A percentile compares a stretch with the other conserved stretches of the same genome.
Evolutionary conservation across 371 early-diverging fungal species (phyloP).

Genomic region (Syncephalastrum contaminatum): DNA sequence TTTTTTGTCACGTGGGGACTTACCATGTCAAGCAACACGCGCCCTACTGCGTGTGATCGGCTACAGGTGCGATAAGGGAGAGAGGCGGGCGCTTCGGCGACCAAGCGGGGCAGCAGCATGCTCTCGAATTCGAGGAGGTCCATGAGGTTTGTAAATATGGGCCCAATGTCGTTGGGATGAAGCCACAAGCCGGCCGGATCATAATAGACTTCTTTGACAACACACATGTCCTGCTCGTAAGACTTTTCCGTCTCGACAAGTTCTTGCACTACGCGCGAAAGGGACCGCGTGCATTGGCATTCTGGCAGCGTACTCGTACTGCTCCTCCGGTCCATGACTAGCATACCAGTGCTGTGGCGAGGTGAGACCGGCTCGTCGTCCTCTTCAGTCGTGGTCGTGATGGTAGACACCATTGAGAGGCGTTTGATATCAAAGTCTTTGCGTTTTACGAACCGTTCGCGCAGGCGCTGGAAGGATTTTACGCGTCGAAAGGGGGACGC

Average conservation of each 20-base stretch:
- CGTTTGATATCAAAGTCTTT: not conserved
- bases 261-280: slow-evolving; percentile 51
- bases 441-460: slow-evolving; percentile 1
- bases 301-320: slow-evolving; percentile 13
- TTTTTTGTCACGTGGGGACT: no score
- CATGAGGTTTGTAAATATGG: slow-evolving; percentile 39
- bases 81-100: no score
- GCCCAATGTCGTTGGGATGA: slow-evolving; percentile 44
- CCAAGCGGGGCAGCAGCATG: not conserved
- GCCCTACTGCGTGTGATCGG: no score
- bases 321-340: not conserved
- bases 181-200: slow-evolving; percentile 41
- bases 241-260: slow-evolving; percentile 67
- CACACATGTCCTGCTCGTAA: slow-evolving; percentile 65
- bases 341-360: not conserved
- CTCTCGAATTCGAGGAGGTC: not conserved
- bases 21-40: no score
- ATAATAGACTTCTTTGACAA: slow-evolving; percentile 56
- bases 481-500: slow-evolving; percentile 10
- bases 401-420: not conserved
- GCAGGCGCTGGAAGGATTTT: slow-evolving; percentile 8
- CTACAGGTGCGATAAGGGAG: no score
- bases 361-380: slow-evolving; percentile 1
- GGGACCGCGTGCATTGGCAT: not conserved
- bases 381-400: not conserved